Evolutionary conservation across 176 grass and related monocot species (phyloP), one percentile per base, ranked within the genome.

Genomic region (Lolium rigidum): DNA sequence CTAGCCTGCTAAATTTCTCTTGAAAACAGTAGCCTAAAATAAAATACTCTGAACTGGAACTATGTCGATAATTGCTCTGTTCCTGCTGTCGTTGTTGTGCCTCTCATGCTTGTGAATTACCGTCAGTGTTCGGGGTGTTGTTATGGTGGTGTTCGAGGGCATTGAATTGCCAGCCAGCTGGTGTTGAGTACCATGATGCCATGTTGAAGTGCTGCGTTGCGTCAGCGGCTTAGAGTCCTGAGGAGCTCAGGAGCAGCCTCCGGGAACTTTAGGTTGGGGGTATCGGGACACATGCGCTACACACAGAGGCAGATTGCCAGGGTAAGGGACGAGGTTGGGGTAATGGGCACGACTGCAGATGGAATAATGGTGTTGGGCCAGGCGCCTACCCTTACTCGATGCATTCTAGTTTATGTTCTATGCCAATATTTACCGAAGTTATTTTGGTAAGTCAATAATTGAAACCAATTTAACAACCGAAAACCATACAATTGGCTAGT

Each of bases 1-100:
- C 72, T 75, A 75, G 72, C 28, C 22, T 65, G 25, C 62, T 65
- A 15, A 65, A 31, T 28, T 65, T 12, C 62, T 65, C 62, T 22
- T 5, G 12, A 56, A 56, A 56, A 56, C 54, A 56, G 54, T 56
- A 56, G 62, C 25, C 5, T 2, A 22, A 31, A 65, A 65, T 31
- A 65, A 65, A 63, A 15, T 28, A 65, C 62, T 65, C 62, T 65
- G 62, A 65, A 65, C 25, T 65, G 62, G 5, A 65, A 11, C 26
- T 65, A 65, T 5, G 12, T 65, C 5, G 62, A 65, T 31, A 65
- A 31, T 65, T 14, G 25, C 62, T 7, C 25, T 65, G 25, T 65
- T 16, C 4, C 13, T 65, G 61, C 62, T 65, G 62, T 31, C 62
- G 26, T 31, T 31, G 25, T 31, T 64, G 62, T 65, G 13, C 28